Percentiles rank a stretch among this genome's conserved stretches.
Evolutionary conservation across 2,329 filamentous ascomycete species (phyloP).

Genomic region (Penicillium sp.): DNA sequence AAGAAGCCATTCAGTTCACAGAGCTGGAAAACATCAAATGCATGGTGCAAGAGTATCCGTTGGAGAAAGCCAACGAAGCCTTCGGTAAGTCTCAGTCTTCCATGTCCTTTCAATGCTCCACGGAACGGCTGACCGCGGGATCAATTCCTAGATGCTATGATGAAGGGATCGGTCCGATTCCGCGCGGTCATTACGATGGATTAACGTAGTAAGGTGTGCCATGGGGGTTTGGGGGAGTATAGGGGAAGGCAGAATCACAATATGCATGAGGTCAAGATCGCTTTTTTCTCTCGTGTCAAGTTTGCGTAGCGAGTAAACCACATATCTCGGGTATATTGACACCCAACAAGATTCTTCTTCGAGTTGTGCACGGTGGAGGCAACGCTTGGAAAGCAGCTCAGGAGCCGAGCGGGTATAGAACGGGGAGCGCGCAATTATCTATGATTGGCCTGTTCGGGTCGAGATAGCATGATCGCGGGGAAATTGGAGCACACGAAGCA

Average conservation of each 20-base stretch:
- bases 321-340: no score
- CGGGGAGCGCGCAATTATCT: not conserved
- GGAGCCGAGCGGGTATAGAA: not conserved
- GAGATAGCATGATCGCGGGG: not conserved
- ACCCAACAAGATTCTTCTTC: no score
- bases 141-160: slow-evolving; percentile 12
- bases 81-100: slow-evolving; percentile 36
- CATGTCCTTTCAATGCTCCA: not conserved
- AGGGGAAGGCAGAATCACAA: not conserved
- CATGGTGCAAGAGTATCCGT: slow-evolving; percentile 54
- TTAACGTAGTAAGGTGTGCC: slow-evolving; percentile 1
- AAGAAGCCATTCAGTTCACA: slow-evolving; percentile 48
- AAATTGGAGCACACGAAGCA: not conserved
- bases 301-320: no score
- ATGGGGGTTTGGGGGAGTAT: not conserved
- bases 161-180: slow-evolving; percentile 48
- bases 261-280: no score
- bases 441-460: not conserved
- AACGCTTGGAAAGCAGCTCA: no score
- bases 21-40: slow-evolving; percentile 52
- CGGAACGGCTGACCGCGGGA: slow-evolving; percentile 30
- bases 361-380: no score
- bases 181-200: slow-evolving; percentile 51
- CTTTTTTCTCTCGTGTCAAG: no score
- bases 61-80: slow-evolving; percentile 45